Evolutionary conservation across 2,329 filamentous ascomycete species (phyloP), one percentile per base, ranked within the genome.

Genomic region (Calonectria henricotiae): DNA sequence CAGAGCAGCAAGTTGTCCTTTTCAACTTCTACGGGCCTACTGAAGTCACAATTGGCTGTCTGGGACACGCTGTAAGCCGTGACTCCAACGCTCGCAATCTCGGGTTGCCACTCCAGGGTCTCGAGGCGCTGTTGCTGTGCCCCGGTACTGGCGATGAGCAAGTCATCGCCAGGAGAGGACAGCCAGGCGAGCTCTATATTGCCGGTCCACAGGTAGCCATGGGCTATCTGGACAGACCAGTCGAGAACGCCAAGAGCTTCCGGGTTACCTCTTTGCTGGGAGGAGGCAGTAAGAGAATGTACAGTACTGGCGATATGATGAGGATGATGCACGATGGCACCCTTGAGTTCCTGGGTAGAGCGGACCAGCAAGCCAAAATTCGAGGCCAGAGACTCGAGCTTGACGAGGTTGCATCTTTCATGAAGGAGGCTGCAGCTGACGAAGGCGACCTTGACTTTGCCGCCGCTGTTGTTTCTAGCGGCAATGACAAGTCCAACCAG

Each of bases 281-380:
- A n/a, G 32, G 12, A 1, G 35, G 35, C 13, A 20, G 13, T 20
- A 39, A 58, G 12, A 39, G 15, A 37, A 39, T 58, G 11, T 58
- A 58, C 20, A 58, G n/a, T 25, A 58, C 51, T 3, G 51, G 51
- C 4, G 51, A 58, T 11, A 58, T 58, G 35, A 58, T 58, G 51
- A 58, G 51, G 8, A 58, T 58, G 51, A 58, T 58, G 51, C 51
- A 58, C 13, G 51, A 58, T 13, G 51, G 51, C 9, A 58, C 51
- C 7, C 51, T 58, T 27, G 51, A 58, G n/a, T 58, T 58, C 20
- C 32, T 58, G 1, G 51, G 51, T 6, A 25, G 51, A 13, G 32
- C 32, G 4, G 51, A 58, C 20, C 51, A 58, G 51, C 51, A 58
- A 9, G 51, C 51, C 20, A 58, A 58, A 11, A 58, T 58, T 13